Evolutionary conservation across 768 basidiomycete genomes (phyloP), one percentile per base, ranked within the genome.

Genomic region (Hortiboletus campestris): DNA sequence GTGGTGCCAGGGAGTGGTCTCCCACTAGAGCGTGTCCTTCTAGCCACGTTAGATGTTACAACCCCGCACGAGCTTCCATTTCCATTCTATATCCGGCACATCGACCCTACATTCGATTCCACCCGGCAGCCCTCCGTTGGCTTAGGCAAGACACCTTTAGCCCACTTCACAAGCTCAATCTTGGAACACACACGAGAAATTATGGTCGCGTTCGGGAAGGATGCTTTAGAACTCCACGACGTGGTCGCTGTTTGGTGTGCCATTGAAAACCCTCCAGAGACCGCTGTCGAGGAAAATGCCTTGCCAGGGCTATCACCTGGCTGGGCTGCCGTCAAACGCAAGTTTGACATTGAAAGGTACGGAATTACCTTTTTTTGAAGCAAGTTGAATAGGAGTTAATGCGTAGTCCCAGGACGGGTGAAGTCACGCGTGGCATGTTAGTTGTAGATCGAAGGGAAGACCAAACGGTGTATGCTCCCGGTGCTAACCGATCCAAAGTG

Each of bases 161-260:
- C 75, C 7, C 88, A 91, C 67, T 91, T 94, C 66, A 90, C 91
- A 8, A 88, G 87, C 61, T 79, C 89, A 6, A 84, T 96, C 72
- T 74, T 94, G 1, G 84, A 88, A 66, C 80, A 84, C 42, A 82
- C 89, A 4, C 75, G 89, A 34, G 85, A 85, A 58, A 73, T 94
- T 48, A 93, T 95, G 88, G 55, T 83, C n/a, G 63, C 77, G 46
- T 93, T 84, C 57, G 92, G 92, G 9, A 84, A 87, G 57, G 93
- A 95, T 66, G 87, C 81, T 6, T 81, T 97, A 83, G 90, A 94
- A 72, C 78, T 95, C 52, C 94, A 98, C 64, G 94, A 98, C 63
- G 88, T 94, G 43, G 85, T 86, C 12, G 89, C 91, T 3, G 80
- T 96, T 16, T 96, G 92, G 91, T 93, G 86, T 69, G 89, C 91